Evolutionary conservation across 1,284 basidiomycete species (phyloP).

Genomic region (Coniferiporia sulphurascens): DNA sequence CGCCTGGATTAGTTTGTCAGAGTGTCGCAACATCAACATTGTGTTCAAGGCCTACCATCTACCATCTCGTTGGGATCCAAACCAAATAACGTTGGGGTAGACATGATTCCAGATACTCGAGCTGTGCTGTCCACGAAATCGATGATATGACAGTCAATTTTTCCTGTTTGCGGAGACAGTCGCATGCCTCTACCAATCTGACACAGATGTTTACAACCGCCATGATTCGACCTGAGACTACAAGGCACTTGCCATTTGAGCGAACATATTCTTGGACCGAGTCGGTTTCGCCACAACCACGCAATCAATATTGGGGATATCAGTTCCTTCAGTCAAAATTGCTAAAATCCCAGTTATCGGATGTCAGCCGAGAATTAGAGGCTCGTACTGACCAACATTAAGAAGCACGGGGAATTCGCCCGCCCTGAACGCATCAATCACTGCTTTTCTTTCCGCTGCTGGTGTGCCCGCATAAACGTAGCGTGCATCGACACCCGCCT

Average conservation of each 20-base stretch:
- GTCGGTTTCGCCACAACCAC: constrained; percentile 86
- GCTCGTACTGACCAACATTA: constrained; percentile 70
- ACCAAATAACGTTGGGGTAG: constrained; percentile 84
- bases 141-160: constrained; percentile 83
- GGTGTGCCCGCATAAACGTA: constrained; percentile 75
- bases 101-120: constrained; percentile 71
- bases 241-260: constrained; percentile 76
- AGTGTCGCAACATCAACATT: constrained; percentile 1
- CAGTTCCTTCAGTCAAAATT: constrained; percentile 88
- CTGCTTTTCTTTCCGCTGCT: constrained; percentile 54
- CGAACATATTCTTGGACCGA: constrained; percentile 82
- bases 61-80: constrained; percentile 70
- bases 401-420: constrained; percentile 83
- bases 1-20: constrained; percentile 36
- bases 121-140: constrained; percentile 84
- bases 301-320: constrained; percentile 92
- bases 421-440: constrained; percentile 66
- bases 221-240: not conserved
- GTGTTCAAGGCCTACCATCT: constrained; percentile 43
- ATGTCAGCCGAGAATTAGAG: not conserved
- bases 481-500: constrained; percentile 81
- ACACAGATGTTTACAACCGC: not conserved
- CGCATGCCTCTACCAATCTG: constrained; percentile 93
- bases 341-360: constrained; percentile 39
- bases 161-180: constrained; percentile 76